Conservation (phyloP, 768 basidiomycete species). For the Gymnopilus dilepis region DNA sequence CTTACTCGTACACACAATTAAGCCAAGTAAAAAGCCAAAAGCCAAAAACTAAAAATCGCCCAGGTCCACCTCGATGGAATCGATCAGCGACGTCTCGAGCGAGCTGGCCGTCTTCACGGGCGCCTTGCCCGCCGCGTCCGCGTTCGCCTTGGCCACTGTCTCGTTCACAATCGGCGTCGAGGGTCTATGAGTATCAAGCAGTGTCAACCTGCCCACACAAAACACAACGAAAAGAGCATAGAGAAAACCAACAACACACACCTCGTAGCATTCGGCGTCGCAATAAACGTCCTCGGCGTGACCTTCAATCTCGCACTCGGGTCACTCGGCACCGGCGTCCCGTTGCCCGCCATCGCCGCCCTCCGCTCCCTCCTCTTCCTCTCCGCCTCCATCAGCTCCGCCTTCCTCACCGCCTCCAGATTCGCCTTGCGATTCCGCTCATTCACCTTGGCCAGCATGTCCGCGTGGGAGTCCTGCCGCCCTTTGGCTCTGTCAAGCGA, state of each 20-base stretch:
- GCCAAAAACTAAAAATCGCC: slow-evolving; percentile 87
- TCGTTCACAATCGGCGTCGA: slow-evolving; percentile 49
- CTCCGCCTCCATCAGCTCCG: slow-evolving; percentile 73
- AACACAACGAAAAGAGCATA: slow-evolving; percentile 30
- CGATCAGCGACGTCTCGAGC: slow-evolving; percentile 63
- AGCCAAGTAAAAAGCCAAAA: too few species aligned
- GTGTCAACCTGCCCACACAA: slow-evolving; percentile 3
- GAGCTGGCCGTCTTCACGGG: slow-evolving; percentile 40
- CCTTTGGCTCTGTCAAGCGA: slow-evolving; percentile 20
- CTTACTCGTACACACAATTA: neutral
- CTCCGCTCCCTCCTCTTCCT: slow-evolving; percentile 73
- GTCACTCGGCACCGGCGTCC: slow-evolving; percentile 51
- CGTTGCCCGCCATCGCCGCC: slow-evolving; percentile 46
- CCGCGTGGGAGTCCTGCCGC: slow-evolving; percentile 30
- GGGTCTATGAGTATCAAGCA: slow-evolving; percentile 35
- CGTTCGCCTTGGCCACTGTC: slow-evolving; percentile 23
- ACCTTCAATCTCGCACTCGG: slow-evolving; percentile 74
- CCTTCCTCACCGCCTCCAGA: slow-evolving; percentile 75
- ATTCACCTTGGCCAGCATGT: slow-evolving; percentile 80
- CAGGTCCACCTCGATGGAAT: slow-evolving; percentile 75
- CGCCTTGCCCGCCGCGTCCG: slow-evolving; percentile 19
- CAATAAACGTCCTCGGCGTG: slow-evolving; percentile 59
- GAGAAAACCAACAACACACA: slow-evolving; percentile 64
- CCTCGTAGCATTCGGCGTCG: slow-evolving; percentile 63
- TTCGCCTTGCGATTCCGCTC: slow-evolving; percentile 90